phyloP scores from a whole-genome alignment of 371 early-diverging fungal species.

The Blakeslea trispora region DNA sequence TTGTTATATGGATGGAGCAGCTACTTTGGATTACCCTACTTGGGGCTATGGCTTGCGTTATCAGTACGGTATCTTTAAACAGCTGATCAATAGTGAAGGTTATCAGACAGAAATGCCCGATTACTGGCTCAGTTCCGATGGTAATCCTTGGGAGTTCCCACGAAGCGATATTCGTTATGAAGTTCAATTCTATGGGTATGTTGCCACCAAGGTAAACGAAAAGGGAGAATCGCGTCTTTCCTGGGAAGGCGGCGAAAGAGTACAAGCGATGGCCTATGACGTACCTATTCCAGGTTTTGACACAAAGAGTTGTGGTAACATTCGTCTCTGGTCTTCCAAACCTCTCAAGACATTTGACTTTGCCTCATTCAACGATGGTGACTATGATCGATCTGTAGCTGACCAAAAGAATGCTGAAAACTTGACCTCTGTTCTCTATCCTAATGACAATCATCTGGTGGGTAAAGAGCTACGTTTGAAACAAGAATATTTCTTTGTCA shows the following conservation, averaged over 20 bases:
- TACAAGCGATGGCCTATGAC: conserved; percentile 92
- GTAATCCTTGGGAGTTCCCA: conserved; percentile 94
- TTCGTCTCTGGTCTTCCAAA: conserved; percentile 91
- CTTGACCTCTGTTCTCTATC: conserved; percentile 89
- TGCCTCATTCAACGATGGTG: conserved; percentile 85
- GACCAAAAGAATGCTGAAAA: conserved; percentile 90
- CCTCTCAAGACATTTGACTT: conserved; percentile 80
- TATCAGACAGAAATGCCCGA: conserved; percentile 92
- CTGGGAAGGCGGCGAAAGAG: conserved; percentile 86
- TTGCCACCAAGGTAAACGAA: conserved; percentile 67
- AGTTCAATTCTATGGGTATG: conserved; percentile 85
- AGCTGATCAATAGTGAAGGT: conserved; percentile 76
- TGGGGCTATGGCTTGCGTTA: conserved; percentile 90
- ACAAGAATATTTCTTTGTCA: conserved; percentile 94
- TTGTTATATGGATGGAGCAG: conserved; percentile 91
- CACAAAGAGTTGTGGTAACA: conserved; percentile 90
- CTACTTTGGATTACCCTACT: conserved; percentile 85
- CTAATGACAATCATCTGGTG: conserved; percentile 92
- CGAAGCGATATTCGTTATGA: conserved; percentile 85
- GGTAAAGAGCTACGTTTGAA: conserved; percentile 93
- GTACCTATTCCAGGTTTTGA: conserved; percentile 90
- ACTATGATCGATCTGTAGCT: conserved; percentile 84
- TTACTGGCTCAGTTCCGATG: conserved; percentile 79
- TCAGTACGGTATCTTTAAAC: conserved; percentile 95
- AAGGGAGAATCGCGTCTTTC: conserved; percentile 59